phyloP scores from a whole-genome alignment of 345 rosid species.

The Abelmoschus esculentus region DNA sequence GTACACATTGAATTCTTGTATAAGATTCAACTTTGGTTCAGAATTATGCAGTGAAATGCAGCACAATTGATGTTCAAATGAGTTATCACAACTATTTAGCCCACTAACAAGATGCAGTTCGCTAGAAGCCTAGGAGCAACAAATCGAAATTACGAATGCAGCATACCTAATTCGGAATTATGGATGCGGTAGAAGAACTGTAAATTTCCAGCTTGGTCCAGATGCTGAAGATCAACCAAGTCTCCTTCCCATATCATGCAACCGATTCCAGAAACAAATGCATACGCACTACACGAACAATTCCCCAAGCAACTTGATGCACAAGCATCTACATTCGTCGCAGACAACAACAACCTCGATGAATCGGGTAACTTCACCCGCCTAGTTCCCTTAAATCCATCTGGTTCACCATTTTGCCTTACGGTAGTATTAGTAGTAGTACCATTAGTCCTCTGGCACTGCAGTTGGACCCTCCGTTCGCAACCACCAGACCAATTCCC shows the following conservation, averaged over 20 bases:
- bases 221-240: constrained; percentile 45
- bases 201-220: constrained; percentile 24
- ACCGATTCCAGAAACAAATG: constrained; percentile 31
- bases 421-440: constrained; percentile 2
- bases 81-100: no score
- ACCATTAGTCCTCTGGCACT: constrained; percentile 33
- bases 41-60: background rate
- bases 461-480: constrained; percentile 28
- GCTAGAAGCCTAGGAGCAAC: no score
- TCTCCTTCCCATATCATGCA: constrained; percentile 56
- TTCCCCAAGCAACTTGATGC: constrained; percentile 29
- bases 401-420: constrained; percentile 27
- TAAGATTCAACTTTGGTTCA: background rate
- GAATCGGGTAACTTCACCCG: constrained; percentile 44
- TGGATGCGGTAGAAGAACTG: constrained; percentile 40
- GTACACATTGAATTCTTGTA: background rate
- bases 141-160: background rate
- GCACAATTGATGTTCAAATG: background rate
- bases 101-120: no score
- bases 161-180: constrained; percentile 48
- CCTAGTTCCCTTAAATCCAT: constrained; percentile 31
- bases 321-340: constrained; percentile 26
- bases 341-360: constrained; percentile 19
- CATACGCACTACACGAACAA: constrained; percentile 63
- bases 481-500: constrained; percentile 53